Percentiles rank a stretch among this genome's conserved stretches.
These are phyloP conservation scores for Coniochaeta sp. DNA, from an alignment of 2,329 filamentous ascomycete species.

Conservation along the genomic window DNA sequence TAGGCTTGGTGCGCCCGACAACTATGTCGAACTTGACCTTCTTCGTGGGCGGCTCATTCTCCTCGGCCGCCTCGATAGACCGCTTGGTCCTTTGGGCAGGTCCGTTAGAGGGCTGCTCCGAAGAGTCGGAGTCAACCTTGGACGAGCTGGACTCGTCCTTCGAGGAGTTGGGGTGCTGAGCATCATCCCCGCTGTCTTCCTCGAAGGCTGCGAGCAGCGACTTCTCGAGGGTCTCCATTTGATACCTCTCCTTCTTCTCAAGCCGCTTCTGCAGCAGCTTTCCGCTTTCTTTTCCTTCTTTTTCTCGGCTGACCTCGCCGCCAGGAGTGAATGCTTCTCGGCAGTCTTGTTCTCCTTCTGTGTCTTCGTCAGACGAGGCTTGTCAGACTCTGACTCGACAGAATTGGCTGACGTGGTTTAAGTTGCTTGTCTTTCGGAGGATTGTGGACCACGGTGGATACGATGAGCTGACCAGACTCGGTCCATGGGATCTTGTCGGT, in stretches of 20 bases:
- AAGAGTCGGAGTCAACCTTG: too few relatives aligned
- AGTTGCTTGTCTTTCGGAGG: not conserved
- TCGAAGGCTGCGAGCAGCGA: not conserved
- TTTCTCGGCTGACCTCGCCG: not conserved
- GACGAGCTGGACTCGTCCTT: not conserved
- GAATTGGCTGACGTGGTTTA: not conserved
- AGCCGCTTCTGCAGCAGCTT: not conserved
- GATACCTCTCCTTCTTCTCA: not conserved
- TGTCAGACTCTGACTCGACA: not conserved
- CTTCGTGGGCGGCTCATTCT: not conserved
- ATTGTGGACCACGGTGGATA: too few relatives aligned
- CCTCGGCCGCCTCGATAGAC: not conserved
- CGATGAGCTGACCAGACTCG: not conserved
- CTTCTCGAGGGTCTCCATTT: not conserved
- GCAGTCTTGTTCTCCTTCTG: not conserved
- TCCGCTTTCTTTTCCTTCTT: not conserved
- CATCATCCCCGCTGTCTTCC: not conserved
- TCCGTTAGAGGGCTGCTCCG: not conserved
- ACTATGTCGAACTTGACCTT: not conserved
- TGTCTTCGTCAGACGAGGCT: not conserved
- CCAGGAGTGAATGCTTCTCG: not conserved
- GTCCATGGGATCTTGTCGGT: not conserved
- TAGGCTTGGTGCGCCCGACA: not conserved
- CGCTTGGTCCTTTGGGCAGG: not conserved
- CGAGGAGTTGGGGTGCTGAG: too few relatives aligned